Conservation (phyloP, 352 stramenopile species). For the Globisporangium heterothallicum region DNA sequence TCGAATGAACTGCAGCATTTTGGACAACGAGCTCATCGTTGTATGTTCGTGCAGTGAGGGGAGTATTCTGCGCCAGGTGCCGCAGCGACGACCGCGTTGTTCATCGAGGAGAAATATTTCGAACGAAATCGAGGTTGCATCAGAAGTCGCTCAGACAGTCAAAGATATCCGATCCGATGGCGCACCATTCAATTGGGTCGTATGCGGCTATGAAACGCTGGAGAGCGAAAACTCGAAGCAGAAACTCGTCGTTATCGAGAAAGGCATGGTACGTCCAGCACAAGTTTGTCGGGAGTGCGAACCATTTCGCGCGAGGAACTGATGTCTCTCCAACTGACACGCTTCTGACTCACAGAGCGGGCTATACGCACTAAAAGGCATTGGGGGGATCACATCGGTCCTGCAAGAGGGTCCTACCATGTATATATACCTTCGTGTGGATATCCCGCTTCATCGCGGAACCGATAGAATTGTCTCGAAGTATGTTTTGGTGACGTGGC, state of each 20-base stretch:
- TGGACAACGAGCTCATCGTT: too few relatives aligned
- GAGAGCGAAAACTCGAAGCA: constrained; percentile 58
- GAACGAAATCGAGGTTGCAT: constrained; percentile 79
- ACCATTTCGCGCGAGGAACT: neutral
- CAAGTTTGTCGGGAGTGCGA: neutral
- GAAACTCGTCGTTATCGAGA: constrained; percentile 74
- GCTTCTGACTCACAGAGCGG: constrained; percentile 72
- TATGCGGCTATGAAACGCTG: constrained; percentile 70
- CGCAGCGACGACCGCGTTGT: constrained; percentile 53
- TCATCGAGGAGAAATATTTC: constrained; percentile 69
- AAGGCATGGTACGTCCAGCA: constrained; percentile 60
- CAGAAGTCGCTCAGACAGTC: constrained; percentile 60
- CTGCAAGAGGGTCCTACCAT: constrained; percentile 75
- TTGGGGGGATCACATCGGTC: constrained; percentile 71
- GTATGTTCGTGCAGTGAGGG: constrained; percentile 34
- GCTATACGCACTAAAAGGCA: constrained; percentile 75
- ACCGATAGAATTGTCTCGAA: constrained; percentile 84
- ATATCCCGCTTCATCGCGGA: constrained; percentile 75
- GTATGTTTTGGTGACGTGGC: constrained; percentile 85
- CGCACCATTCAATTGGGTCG: constrained; percentile 81
- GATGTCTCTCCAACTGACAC: too few relatives aligned
- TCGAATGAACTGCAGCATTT: neutral
- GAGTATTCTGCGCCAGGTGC: constrained; percentile 54
- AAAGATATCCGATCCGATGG: constrained; percentile 79
- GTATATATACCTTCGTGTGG: constrained; percentile 89